These are phyloP conservation scores for Exophiala sideris DNA, from an alignment of 2,329 filamentous ascomycete species.

Conservation along the genomic window DNA sequence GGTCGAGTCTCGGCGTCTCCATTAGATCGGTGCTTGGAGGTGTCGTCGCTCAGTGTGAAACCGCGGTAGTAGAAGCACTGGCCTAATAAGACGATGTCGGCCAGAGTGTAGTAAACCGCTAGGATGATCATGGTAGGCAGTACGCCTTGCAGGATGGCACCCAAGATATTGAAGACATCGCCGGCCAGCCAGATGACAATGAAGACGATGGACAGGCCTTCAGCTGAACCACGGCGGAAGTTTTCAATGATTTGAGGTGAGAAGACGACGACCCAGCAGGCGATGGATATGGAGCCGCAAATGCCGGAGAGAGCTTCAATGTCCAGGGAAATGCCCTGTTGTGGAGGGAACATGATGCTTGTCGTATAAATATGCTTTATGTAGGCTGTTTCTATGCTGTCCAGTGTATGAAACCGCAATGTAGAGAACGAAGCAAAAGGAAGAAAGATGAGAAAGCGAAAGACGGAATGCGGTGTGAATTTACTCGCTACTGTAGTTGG, in stretches of 20 bases:
- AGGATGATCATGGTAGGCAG: slow-evolving; percentile 93
- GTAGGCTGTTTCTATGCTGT: background rate
- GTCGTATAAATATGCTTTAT: background rate
- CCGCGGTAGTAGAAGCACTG: slow-evolving; percentile 97
- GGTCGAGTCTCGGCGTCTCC: slow-evolving; percentile 26
- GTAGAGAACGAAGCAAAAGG: too few relatives aligned
- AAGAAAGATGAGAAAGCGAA: too few relatives aligned
- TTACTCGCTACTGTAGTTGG: too few relatives aligned
- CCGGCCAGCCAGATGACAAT: slow-evolving; percentile 89
- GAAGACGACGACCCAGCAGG: slow-evolving; percentile 97
- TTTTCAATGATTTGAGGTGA: slow-evolving; percentile 96
- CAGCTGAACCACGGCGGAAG: slow-evolving; percentile 77
- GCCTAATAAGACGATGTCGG: slow-evolving; percentile 78
- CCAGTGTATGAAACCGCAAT: background rate
- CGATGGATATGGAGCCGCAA: slow-evolving; percentile 91
- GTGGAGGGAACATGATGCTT: slow-evolving; percentile 34
- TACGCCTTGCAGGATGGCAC: slow-evolving; percentile 86
- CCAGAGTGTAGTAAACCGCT: slow-evolving; percentile 90
- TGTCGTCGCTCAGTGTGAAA: slow-evolving; percentile 50
- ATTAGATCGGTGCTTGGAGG: slow-evolving; percentile 5
- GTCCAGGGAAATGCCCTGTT: slow-evolving; percentile 61
- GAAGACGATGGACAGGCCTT: slow-evolving; percentile 87
- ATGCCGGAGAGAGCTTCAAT: slow-evolving; percentile 91
- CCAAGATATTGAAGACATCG: slow-evolving; percentile 94
- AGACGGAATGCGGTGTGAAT: too few relatives aligned